Percentiles rank a stretch among this genome's conserved stretches.
These are phyloP conservation scores for Verticillium zaregamsianum DNA, from an alignment of 2,329 filamentous ascomycete genomes.

Conservation along the genomic window DNA sequence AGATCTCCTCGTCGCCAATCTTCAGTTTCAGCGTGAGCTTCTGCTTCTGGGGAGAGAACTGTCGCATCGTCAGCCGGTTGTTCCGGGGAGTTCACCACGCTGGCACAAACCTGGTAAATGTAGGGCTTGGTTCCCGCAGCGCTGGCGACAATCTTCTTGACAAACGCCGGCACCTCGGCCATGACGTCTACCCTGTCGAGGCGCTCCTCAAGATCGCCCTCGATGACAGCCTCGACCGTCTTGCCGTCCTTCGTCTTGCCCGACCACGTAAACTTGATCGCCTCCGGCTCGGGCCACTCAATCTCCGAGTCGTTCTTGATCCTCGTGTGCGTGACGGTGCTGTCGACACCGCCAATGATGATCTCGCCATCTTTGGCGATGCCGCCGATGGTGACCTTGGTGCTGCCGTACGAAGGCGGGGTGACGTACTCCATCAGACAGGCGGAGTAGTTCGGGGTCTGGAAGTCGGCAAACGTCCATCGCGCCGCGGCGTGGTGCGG, in stretches of 20 bases:
- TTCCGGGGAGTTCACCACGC: not conserved
- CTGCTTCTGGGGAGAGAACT: constrained; percentile 67
- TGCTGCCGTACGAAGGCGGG: constrained; percentile 85
- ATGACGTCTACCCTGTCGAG: constrained; percentile 90
- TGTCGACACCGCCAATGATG: constrained; percentile 64
- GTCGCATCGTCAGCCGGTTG: constrained; percentile 16
- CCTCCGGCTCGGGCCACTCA: constrained; percentile 83
- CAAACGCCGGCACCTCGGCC: constrained; percentile 91
- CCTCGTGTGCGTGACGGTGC: constrained; percentile 65
- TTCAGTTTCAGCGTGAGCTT: constrained; percentile 75
- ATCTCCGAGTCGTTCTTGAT: constrained; percentile 70
- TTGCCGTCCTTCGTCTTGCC: constrained; percentile 76
- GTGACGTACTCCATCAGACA: constrained; percentile 96
- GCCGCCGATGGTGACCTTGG: constrained; percentile 76
- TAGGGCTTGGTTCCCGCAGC: constrained; percentile 93
- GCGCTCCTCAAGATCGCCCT: constrained; percentile 63
- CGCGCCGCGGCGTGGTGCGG: constrained; percentile 88
- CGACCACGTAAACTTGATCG: constrained; percentile 71
- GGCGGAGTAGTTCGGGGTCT: constrained; percentile 80
- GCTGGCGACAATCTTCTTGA: constrained; percentile 87
- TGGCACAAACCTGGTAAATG: constrained; percentile 77
- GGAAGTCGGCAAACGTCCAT: constrained; percentile 95
- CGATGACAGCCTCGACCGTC: constrained; percentile 63
- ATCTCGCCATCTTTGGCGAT: constrained; percentile 80
- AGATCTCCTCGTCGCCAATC: constrained; percentile 72